These are phyloP conservation scores for Cenchrus fungigraminus DNA, from an alignment of 176 grass and related monocot genomes.

Conservation along the genomic window DNA sequence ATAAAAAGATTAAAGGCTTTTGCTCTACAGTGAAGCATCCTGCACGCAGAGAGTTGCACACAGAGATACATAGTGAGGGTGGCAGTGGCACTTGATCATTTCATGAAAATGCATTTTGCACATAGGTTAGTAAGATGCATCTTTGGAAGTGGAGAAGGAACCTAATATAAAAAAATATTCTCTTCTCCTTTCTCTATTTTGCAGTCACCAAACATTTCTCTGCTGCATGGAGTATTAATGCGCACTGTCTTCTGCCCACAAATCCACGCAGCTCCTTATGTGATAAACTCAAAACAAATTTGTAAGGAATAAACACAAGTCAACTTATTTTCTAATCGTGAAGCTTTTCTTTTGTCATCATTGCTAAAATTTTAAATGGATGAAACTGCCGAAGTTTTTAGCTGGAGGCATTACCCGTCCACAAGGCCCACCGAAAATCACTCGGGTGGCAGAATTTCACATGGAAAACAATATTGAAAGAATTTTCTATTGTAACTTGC, in stretches of 20 bases:
- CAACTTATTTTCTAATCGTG: slow-evolving; percentile 34
- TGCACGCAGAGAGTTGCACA: slow-evolving; percentile 36
- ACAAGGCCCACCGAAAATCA: slow-evolving; percentile 24
- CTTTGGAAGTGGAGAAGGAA: slow-evolving; percentile 60
- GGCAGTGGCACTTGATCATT: slow-evolving; percentile 33
- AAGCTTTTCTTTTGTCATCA: slow-evolving; percentile 27
- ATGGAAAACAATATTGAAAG: not conserved
- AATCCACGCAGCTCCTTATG: slow-evolving; percentile 30
- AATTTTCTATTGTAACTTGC: slow-evolving; percentile 42
- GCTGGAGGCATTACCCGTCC: slow-evolving; percentile 24
- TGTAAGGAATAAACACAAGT: slow-evolving; percentile 39
- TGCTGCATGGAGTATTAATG: slow-evolving; percentile 26
- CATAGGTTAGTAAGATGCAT: slow-evolving; percentile 54
- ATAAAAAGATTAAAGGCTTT: slow-evolving; percentile 48
- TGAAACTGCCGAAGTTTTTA: slow-evolving; percentile 18
- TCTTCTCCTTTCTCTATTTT: slow-evolving; percentile 18
- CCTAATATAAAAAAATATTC: slow-evolving; percentile 45
- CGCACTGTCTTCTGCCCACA: slow-evolving; percentile 31
- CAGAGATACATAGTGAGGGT: slow-evolving; percentile 15
- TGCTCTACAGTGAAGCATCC: slow-evolving; percentile 47
- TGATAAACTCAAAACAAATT: slow-evolving; percentile 40
- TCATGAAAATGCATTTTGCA: slow-evolving; percentile 41
- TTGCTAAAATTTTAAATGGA: not conserved
- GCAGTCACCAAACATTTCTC: slow-evolving; percentile 25
- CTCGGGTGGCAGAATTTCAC: slow-evolving; percentile 31